A percentile compares a stretch with the other conserved stretches of the same genome.
Conservation (phyloP, 352 stramenopile species). For the Phytophthora crassamura region DNA sequence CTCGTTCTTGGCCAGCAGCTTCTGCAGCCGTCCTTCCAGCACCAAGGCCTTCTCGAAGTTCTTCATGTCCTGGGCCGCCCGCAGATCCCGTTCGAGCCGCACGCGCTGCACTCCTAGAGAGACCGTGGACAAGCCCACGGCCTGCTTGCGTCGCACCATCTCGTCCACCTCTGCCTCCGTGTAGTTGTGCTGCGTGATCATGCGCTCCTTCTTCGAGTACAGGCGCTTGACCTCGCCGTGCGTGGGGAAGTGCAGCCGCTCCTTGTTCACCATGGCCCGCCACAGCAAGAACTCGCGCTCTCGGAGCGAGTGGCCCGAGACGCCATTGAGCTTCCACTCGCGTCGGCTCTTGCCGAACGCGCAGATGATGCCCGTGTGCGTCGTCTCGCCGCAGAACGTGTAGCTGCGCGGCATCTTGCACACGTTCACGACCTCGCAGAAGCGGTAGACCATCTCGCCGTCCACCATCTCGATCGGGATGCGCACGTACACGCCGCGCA, state of each 20-base stretch:
- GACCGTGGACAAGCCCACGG: constrained; percentile 65
- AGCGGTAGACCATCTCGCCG: constrained; percentile 85
- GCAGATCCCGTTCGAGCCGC: constrained; percentile 79
- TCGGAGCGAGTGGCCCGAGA: constrained; percentile 77
- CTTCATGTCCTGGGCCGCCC: constrained; percentile 84
- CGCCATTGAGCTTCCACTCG: constrained; percentile 75
- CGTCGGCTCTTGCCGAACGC: constrained; percentile 81
- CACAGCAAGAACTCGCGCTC: constrained; percentile 87
- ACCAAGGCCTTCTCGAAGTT: constrained; percentile 88
- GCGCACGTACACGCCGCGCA: constrained; percentile 77
- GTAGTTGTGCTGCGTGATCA: constrained; percentile 82
- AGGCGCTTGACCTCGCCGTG: constrained; percentile 75
- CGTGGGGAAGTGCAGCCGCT: constrained; percentile 74
- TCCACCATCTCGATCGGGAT: constrained; percentile 76
- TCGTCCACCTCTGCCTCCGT: constrained; percentile 79
- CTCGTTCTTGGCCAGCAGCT: constrained; percentile 72
- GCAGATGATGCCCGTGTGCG: constrained; percentile 70
- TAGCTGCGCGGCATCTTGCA: constrained; percentile 70
- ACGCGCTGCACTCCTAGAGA: constrained; percentile 81
- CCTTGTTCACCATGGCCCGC: constrained; percentile 83
- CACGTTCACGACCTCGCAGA: constrained; percentile 79
- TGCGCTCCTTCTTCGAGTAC: constrained; percentile 62
- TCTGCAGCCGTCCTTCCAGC: constrained; percentile 71
- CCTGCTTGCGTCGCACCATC: constrained; percentile 83
- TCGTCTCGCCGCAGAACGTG: constrained; percentile 78